Base-by-base conservation (phyloP, 495 filamentous ascomycete genomes). In the Penicillium ochrochloron region DNA sequence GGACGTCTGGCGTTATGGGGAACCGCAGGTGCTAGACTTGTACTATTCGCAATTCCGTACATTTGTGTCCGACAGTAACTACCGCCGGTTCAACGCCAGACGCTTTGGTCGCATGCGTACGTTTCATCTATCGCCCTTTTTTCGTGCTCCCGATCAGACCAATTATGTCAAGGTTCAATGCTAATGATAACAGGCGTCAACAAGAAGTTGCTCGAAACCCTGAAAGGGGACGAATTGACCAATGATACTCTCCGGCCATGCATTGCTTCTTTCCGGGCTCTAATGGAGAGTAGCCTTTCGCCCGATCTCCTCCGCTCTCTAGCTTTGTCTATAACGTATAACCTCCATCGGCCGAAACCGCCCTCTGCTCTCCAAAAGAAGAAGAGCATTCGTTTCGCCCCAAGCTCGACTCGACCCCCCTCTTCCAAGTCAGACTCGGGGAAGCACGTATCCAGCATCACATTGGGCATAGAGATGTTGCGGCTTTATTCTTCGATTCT, bases 1-100 rank as follows among this genome's bases (percentile, higher is more conserved):
- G 67, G 94, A 98, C 66, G 86, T 90, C 41, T 99, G 95, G 95
- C 85, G 94, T 68, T 89, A 86, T 73, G 90, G 90, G 39, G 89
- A 88, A 46, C 62, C 83, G 5, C 77, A 84, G 25, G 90, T 93
- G 3, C 91, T 97, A 66, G 88, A 90, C 63, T 79, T 96, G 19
- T 99, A 97, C 75, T 97, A 97, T 77, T 86, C 88, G 33, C 95
- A 98, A 76, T 98, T 97, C 70, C 82, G 90, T 63, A 86, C 83
- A 1, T 97, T 99, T 78, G 89, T 89, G 17, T 82, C 88, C 17
- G 86, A 85, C 61, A 97, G 94, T 84, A 94, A 94, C 67, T 89
- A 94, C 68, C 93, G 93, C 69, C 87, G 91, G 58, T 98, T 97
- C 78, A 99, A 99, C 72, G 86, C 86, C 54, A 91, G 90, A 70